A percentile compares a stretch with the other conserved stretches of the same genome.
These are phyloP conservation scores for Nakaseomyces bracarensis DNA, from an alignment of 1,139 yeast genomes.

Conservation along the genomic window DNA sequence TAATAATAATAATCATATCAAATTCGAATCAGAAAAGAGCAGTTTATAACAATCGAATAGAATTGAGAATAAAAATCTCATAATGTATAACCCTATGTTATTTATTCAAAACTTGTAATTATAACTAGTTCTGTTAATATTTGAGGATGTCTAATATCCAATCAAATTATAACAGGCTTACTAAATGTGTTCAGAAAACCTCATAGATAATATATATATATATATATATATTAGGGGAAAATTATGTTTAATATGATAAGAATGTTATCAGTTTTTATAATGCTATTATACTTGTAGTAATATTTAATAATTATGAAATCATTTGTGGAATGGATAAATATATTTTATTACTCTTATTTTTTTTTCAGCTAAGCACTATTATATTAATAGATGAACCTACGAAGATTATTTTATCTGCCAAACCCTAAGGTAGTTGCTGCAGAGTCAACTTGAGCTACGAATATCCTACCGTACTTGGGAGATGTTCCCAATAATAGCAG, in stretches of 20 bases:
- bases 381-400: background rate
- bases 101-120: conserved; percentile 1
- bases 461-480: conserved; percentile 22
- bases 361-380: background rate
- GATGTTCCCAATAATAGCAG: conserved; percentile 24
- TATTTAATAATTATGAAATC: too few species aligned
- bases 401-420: conserved; percentile 10
- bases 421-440: conserved; percentile 33
- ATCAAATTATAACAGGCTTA: background rate
- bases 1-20: background rate
- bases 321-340: too few species aligned
- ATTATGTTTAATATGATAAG: too few species aligned
- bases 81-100: background rate
- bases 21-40: background rate
- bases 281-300: too few species aligned
- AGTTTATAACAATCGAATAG: background rate
- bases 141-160: too few species aligned
- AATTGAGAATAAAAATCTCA: background rate
- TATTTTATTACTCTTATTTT: too few species aligned
- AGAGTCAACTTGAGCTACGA: conserved; percentile 30
- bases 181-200: too few species aligned
- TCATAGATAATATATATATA: too few species aligned
- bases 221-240: too few species aligned
- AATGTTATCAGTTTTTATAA: too few species aligned
- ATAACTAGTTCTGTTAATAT: background rate